Evolutionary conservation across 768 basidiomycete species (phyloP).

Genomic region (Pleurotus tuber-regium): DNA sequence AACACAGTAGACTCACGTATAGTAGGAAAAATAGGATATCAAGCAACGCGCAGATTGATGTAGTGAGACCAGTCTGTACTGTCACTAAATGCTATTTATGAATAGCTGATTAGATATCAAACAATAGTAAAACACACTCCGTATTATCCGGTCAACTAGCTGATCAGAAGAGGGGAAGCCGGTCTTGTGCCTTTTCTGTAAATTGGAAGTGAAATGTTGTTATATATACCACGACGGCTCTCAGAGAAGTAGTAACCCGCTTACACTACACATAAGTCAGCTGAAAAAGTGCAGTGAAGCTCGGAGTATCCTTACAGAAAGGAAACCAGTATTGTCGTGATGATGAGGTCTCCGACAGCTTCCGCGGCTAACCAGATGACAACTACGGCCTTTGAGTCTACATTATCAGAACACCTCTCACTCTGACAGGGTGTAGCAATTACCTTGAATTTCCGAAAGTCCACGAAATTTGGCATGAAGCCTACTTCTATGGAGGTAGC

Average conservation of each 20-base stretch:
- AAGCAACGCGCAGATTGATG: constrained; percentile 29
- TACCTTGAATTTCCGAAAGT: constrained; percentile 28
- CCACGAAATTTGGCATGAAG: constrained; percentile 21
- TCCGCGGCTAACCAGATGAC: constrained; percentile 42
- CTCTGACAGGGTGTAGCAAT: no score
- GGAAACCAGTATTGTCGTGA: constrained; percentile 41
- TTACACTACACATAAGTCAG: no score
- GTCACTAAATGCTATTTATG: constrained; percentile 27
- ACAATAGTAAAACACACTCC: constrained; percentile 22
- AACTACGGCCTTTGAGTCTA: constrained; percentile 13
- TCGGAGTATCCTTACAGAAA: constrained; percentile 41
- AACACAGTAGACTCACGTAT: constrained; percentile 19
- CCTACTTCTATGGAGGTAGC: constrained; percentile 25
- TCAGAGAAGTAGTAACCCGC: no score
- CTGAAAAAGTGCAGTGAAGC: no score
- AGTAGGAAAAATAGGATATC: constrained; percentile 32
- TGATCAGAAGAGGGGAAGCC: constrained; percentile 40
- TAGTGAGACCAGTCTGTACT: constrained; percentile 35
- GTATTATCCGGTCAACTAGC: constrained; percentile 40
- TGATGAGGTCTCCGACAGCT: constrained; percentile 37
- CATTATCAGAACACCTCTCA: background rate
- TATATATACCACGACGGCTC: no score
- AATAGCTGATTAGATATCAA: no score
- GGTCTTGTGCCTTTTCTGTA: constrained; percentile 37
- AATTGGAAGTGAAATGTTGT: no score